Evolutionary conservation across 257 asterid genomes (phyloP).

Genomic region (Scutellaria minor): DNA sequence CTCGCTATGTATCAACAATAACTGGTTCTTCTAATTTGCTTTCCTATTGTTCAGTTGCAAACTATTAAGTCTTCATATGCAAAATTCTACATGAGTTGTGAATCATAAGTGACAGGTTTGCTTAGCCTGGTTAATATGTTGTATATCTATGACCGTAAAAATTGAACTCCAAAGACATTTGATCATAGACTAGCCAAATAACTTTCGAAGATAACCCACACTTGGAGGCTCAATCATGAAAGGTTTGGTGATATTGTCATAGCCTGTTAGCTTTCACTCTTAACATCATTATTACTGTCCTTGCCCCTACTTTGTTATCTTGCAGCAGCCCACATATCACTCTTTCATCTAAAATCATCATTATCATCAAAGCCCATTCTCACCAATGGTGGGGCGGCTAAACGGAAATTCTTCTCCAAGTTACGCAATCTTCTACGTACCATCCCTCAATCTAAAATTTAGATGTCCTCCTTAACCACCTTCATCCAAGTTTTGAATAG

Average conservation of each 20-base stretch:
- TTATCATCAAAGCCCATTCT: no score
- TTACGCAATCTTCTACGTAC: no score
- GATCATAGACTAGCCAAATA: not conserved
- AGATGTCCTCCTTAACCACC: no score
- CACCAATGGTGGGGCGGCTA: no score
- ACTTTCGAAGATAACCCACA: not conserved
- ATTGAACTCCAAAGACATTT: not conserved
- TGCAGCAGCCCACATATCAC: slow-evolving; percentile 1
- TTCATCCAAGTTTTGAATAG: no score
- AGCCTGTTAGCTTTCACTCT: not conserved
- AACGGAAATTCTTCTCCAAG: no score
- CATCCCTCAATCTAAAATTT: no score
- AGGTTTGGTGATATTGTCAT: not conserved
- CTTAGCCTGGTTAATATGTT: not conserved
- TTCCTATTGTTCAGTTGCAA: not conserved
- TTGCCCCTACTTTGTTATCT: not conserved
- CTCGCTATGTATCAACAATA: not conserved
- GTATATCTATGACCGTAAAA: not conserved
- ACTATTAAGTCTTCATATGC: not conserved
- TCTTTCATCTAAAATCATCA: not conserved
- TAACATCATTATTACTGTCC: not conserved
- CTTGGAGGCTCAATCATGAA: not conserved
- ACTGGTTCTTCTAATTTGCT: not conserved
- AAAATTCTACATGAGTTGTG: slow-evolving; percentile 2
- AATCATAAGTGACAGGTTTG: not conserved